phyloP scores from a whole-genome alignment of 352 stramenopile genomes.

The Globisporangium heterothallicum region DNA sequence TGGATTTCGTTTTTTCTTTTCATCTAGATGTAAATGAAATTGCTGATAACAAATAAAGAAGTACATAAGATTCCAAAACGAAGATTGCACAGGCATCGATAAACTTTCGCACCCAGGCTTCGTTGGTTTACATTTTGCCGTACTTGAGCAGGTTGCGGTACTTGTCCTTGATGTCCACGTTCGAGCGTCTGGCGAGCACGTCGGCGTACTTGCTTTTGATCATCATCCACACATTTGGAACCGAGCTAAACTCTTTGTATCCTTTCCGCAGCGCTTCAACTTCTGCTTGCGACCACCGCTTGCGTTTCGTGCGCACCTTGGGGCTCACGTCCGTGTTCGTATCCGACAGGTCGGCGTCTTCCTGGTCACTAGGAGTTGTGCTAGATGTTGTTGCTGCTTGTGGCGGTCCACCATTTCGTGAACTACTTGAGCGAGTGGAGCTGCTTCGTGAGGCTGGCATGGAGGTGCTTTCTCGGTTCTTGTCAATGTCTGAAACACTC shows the following conservation, averaged over 20 bases:
- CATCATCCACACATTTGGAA: conserved; percentile 57
- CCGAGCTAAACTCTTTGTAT: conserved; percentile 37
- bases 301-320: conserved; percentile 21
- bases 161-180: conserved; percentile 84
- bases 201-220: conserved; percentile 59
- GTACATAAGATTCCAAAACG: conserved; percentile 1
- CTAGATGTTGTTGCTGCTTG: neutral
- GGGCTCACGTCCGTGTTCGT: conserved; percentile 2
- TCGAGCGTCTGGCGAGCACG: conserved; percentile 43
- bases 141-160: conserved; percentile 67
- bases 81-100: neutral
- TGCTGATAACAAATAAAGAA: conserved; percentile 13
- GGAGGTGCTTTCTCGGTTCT: neutral
- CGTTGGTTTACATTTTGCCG: conserved; percentile 19
- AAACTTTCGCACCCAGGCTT: conserved; percentile 2
- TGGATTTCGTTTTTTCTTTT: conserved; percentile 5
- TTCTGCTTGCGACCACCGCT: conserved; percentile 51
- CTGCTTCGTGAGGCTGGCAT: neutral
- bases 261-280: conserved; percentile 54
- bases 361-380: neutral
- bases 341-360: conserved; percentile 6
- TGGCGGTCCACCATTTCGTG: neutral
- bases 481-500: conserved; percentile 4
- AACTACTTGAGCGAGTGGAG: too few relatives aligned
- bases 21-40: conserved; percentile 8